Percentiles rank a stretch among this genome's conserved stretches.
Evolutionary conservation across 192 early-diverging fungal genomes (phyloP).

Genomic region (Spizellomyces punctatus): DNA sequence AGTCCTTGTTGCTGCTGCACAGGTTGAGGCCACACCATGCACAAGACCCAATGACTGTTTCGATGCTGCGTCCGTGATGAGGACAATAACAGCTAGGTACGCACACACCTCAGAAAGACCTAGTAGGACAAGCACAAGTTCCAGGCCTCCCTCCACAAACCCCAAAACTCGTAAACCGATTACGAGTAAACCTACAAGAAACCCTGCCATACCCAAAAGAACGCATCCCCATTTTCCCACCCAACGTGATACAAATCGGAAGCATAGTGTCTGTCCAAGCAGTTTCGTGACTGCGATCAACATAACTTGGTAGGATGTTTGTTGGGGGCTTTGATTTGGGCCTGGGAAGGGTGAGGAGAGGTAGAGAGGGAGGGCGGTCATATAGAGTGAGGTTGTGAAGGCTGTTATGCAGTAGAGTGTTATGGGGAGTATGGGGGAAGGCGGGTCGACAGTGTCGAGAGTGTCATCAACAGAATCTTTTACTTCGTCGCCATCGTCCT

Average conservation of each 20-base stretch:
- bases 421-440: conserved; percentile 27
- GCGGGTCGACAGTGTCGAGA: too few species aligned
- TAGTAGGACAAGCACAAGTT: conserved; percentile 29
- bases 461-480: background rate
- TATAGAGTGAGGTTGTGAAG: conserved; percentile 43
- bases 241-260: conserved; percentile 17
- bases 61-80: conserved; percentile 42
- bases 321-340: conserved; percentile 25
- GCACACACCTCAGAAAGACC: conserved; percentile 38
- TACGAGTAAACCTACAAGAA: conserved; percentile 20
- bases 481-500: conserved; percentile 1
- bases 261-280: conserved; percentile 32
- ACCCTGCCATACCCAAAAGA: conserved; percentile 26
- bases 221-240: conserved; percentile 24
- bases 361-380: conserved; percentile 43
- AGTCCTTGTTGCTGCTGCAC: conserved; percentile 41
- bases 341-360: conserved; percentile 38
- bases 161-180: conserved; percentile 21
- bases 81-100: conserved; percentile 42
- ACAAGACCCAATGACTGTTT: conserved; percentile 34
- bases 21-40: conserved; percentile 46
- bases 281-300: conserved; percentile 43
- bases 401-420: conserved; percentile 48
- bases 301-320: conserved; percentile 30
- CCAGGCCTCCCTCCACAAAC: background rate